Evolutionary conservation across 495 filamentous ascomycete species (phyloP).

Genomic region (Neurospora sublineolata): DNA sequence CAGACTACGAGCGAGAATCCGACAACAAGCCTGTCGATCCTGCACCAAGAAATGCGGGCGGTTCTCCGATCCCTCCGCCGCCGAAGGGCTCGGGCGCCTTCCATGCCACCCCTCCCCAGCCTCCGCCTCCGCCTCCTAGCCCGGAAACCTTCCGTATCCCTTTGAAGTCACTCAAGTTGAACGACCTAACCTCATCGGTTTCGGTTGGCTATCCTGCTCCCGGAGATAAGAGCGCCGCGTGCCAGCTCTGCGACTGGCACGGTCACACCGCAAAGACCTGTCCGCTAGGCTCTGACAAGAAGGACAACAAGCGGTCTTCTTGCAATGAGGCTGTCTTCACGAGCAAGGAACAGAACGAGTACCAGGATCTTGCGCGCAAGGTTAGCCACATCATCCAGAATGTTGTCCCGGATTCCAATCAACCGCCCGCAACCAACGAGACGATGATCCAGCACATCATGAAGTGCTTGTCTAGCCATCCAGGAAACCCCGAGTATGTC

Average conservation of each 20-base stretch:
- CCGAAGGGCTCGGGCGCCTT: neutral
- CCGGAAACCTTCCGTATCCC: neutral
- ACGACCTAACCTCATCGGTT: neutral
- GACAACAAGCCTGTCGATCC: neutral
- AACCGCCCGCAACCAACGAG: conserved; percentile 2
- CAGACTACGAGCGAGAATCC: neutral
- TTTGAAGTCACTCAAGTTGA: neutral
- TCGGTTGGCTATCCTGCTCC: neutral
- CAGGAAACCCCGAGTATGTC: neutral
- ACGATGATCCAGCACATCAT: conserved; percentile 7
- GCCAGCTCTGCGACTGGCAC: neutral
- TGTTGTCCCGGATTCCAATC: conserved; percentile 2
- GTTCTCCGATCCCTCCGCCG: neutral
- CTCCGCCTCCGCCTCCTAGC: neutral
- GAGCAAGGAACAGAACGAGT: conserved; percentile 2
- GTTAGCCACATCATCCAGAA: neutral
- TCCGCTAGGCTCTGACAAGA: neutral
- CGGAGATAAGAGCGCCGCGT: neutral
- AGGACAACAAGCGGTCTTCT: neutral
- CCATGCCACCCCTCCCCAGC: neutral
- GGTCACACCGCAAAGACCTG: neutral
- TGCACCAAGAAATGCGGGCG: neutral
- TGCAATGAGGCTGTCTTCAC: neutral
- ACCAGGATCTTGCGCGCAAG: conserved; percentile 2
- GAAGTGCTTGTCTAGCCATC: neutral